These are phyloP conservation scores for Talaromyces liani DNA, from an alignment of 495 filamentous ascomycete species.

Conservation along the genomic window DNA sequence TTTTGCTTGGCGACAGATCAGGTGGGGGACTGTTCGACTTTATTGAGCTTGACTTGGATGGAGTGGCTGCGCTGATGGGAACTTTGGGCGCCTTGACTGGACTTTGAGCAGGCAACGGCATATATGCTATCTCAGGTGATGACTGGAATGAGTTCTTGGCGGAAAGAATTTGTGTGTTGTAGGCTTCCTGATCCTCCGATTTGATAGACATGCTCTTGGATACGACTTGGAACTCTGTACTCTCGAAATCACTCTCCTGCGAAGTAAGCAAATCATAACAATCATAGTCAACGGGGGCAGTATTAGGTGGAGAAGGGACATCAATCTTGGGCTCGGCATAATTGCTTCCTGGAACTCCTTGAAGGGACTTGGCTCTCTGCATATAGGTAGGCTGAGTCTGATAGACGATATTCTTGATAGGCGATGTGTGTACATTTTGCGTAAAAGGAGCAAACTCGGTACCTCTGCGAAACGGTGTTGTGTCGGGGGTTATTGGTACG, in stretches of 20 bases:
- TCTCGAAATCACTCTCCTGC: conserved; percentile 23
- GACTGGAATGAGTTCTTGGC: conserved; percentile 37
- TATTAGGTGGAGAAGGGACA: conserved; percentile 44
- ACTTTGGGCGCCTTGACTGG: conserved; percentile 20
- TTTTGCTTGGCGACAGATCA: conserved; percentile 23
- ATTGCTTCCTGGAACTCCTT: conserved; percentile 30
- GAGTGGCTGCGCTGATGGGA: conserved; percentile 22
- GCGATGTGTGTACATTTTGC: conserved; percentile 22
- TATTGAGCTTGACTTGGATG: conserved; percentile 11
- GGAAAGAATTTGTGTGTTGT: conserved; percentile 27
- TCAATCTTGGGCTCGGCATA: conserved; percentile 29
- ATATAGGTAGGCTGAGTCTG: conserved; percentile 31
- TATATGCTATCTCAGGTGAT: conserved; percentile 38
- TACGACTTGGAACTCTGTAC: conserved; percentile 18
- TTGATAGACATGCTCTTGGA: conserved; percentile 11
- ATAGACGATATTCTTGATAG: conserved; percentile 29
- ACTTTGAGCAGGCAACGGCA: conserved; percentile 30
- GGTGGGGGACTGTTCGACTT: conserved; percentile 10
- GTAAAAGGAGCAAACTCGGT: conserved; percentile 32
- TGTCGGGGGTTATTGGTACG: conserved; percentile 41
- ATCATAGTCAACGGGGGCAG: conserved; percentile 28
- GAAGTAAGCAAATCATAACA: conserved; percentile 25
- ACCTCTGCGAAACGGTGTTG: conserved; percentile 38
- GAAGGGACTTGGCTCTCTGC: conserved; percentile 41
- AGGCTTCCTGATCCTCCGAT: conserved; percentile 10